phyloP scores from a whole-genome alignment of 352 stramenopile genomes.

The Aphanomyces astaci region DNA sequence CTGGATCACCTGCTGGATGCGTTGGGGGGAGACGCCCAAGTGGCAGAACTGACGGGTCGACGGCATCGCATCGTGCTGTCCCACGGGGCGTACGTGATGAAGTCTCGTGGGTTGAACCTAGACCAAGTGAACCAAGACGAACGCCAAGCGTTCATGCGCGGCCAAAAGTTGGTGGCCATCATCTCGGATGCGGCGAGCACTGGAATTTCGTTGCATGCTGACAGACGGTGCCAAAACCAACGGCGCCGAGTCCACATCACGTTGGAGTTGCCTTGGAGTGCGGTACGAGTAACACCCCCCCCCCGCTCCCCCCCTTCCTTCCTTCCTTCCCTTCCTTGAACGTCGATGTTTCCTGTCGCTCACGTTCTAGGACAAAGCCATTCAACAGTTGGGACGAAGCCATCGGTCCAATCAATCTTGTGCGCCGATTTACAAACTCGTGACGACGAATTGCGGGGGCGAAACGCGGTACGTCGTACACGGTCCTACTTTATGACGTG shows the following conservation, averaged over 20 bases:
- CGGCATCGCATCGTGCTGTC: constrained; percentile 5
- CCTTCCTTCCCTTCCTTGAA: too few species aligned
- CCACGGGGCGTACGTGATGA: background rate
- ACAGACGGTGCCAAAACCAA: constrained; percentile 29
- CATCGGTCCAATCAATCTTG: constrained; percentile 34
- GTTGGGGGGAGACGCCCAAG: constrained; percentile 41
- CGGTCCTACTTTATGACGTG: background rate
- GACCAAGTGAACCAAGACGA: constrained; percentile 52
- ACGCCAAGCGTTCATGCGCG: constrained; percentile 52
- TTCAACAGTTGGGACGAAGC: constrained; percentile 28
- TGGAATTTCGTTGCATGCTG: constrained; percentile 68
- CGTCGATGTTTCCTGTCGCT: too few species aligned
- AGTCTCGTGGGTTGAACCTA: constrained; percentile 26
- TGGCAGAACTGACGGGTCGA: constrained; percentile 66
- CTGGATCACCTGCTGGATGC: constrained; percentile 61
- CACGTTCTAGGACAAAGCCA: constrained; percentile 37
- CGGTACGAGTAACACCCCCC: constrained; percentile 24
- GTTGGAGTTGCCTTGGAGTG: constrained; percentile 52
- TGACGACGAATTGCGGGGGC: constrained; percentile 64
- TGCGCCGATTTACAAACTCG: constrained; percentile 53
- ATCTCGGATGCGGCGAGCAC: constrained; percentile 75
- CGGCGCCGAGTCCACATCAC: constrained; percentile 71
- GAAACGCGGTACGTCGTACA: constrained; percentile 34
- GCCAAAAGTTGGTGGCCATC: constrained; percentile 69
- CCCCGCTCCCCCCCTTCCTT: background rate